These are phyloP conservation scores for Ceratocystis papillata DNA, from an alignment of 2,329 filamentous ascomycete species.

Conservation along the genomic window DNA sequence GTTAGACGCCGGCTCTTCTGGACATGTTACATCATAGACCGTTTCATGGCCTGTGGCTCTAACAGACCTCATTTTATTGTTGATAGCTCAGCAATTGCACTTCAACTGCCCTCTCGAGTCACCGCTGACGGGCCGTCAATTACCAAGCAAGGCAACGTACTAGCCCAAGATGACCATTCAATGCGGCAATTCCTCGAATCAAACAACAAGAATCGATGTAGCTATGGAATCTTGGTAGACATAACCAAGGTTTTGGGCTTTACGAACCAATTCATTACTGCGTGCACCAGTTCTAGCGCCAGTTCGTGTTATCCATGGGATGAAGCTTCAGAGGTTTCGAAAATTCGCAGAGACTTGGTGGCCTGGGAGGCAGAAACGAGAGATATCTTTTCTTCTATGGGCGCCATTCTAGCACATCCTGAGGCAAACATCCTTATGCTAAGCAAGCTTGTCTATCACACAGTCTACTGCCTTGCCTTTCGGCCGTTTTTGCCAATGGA, in stretches of 20 bases:
- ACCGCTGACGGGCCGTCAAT: constrained; percentile 46
- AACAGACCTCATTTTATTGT: constrained; percentile 69
- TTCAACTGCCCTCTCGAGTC: constrained; percentile 66
- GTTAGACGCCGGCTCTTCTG: constrained; percentile 72
- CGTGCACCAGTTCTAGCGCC: constrained; percentile 70
- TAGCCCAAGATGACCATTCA: constrained; percentile 56
- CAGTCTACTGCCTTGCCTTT: constrained; percentile 79
- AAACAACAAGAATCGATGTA: constrained; percentile 61
- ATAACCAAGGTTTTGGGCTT: constrained; percentile 72
- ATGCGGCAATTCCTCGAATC: constrained; percentile 59
- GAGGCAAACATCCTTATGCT: constrained; percentile 71
- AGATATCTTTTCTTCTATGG: constrained; percentile 65
- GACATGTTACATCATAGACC: constrained; percentile 77
- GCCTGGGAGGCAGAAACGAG: constrained; percentile 75
- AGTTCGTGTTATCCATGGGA: constrained; percentile 91
- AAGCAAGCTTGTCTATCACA: constrained; percentile 77
- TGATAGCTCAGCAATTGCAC: constrained; percentile 58
- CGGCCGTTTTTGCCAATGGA: constrained; percentile 79
- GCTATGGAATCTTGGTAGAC: constrained; percentile 71
- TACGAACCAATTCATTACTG: constrained; percentile 73
- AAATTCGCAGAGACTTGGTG: constrained; percentile 74
- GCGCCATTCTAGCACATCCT: constrained; percentile 62
- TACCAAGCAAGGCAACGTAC: constrained; percentile 66
- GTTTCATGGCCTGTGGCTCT: constrained; percentile 72
- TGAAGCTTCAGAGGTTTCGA: constrained; percentile 70